phyloP scores from a whole-genome alignment of 2,329 filamentous ascomycete species.

The Huntiella bhutanensis region DNA sequence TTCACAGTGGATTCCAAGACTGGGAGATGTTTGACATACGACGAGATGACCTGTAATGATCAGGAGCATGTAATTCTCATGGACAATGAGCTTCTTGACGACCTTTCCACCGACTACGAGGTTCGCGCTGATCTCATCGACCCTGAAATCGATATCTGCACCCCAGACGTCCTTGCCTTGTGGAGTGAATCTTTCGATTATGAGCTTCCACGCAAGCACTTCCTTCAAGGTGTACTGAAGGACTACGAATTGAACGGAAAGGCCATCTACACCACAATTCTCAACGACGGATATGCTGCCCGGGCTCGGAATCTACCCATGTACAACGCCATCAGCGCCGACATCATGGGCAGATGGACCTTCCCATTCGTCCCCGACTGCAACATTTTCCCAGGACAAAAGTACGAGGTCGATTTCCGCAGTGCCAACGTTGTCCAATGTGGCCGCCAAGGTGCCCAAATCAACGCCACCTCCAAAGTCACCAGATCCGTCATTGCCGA shows the following conservation, averaged over 20 bases:
- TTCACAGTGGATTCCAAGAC: slow-evolving; percentile 73
- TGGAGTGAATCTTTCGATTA: slow-evolving; percentile 99
- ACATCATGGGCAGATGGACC: slow-evolving; percentile 73
- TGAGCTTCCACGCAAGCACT: slow-evolving; percentile 71
- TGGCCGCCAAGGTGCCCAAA: slow-evolving; percentile 40
- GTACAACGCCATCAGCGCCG: slow-evolving; percentile 75
- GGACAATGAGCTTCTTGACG: slow-evolving; percentile 60
- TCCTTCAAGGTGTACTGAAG: slow-evolving; percentile 80
- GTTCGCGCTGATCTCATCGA: slow-evolving; percentile 79
- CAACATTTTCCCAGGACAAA: slow-evolving; percentile 61
- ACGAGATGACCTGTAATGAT: slow-evolving; percentile 61
- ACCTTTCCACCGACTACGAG: slow-evolving; percentile 53
- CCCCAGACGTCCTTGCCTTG: slow-evolving; percentile 78
- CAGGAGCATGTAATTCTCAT: slow-evolving; percentile 48
- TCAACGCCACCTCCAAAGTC: slow-evolving; percentile 54
- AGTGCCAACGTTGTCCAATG: slow-evolving; percentile 32
- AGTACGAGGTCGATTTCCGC: slow-evolving; percentile 47
- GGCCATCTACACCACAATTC: slow-evolving; percentile 80
- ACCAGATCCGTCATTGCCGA: slow-evolving; percentile 57
- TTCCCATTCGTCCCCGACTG: slow-evolving; percentile 80
- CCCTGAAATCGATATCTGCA: slow-evolving; percentile 92
- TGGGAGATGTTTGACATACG: slow-evolving; percentile 77
- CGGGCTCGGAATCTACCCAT: slow-evolving; percentile 70
- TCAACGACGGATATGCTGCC: slow-evolving; percentile 68
- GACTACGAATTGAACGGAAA: slow-evolving; percentile 96